phyloP scores from a whole-genome alignment of 2,329 filamentous ascomycete species.

The Colletotrichum ledebouriae region DNA sequence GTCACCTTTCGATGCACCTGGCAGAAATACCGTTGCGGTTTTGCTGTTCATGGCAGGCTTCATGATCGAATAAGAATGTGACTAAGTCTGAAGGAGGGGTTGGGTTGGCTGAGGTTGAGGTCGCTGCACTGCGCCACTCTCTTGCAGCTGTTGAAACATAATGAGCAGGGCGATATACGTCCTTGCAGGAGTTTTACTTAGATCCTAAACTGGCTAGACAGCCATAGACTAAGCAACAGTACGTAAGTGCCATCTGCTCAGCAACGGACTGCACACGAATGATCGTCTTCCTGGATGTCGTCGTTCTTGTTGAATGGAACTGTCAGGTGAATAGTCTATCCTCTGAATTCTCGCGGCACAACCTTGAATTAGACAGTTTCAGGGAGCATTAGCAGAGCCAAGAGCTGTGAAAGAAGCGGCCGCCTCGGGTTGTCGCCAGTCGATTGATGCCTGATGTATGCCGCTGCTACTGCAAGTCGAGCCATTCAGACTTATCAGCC shows the following conservation, averaged over 20 bases:
- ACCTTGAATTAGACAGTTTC: not conserved
- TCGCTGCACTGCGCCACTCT: conserved; percentile 12
- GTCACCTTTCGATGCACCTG: not conserved
- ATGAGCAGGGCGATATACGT: not conserved
- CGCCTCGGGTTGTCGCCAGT: not conserved
- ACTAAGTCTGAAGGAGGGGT: not conserved
- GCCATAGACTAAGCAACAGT: not conserved
- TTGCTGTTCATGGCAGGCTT: not conserved
- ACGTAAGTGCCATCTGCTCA: conserved; percentile 9
- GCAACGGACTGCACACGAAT: not conserved
- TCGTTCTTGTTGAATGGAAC: not conserved
- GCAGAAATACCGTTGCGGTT: not conserved
- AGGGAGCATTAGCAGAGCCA: not conserved
- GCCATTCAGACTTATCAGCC: not conserved
- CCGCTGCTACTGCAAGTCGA: not conserved
- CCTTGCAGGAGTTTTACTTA: not conserved
- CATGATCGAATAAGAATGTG: not conserved
- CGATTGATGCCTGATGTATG: conserved; percentile 4
- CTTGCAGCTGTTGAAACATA: conserved; percentile 3
- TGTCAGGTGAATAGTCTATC: conserved; percentile 8
- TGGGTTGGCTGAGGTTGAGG: conserved; percentile 7
- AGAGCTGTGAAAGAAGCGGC: not conserved
- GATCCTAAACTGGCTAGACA: conserved; percentile 8
- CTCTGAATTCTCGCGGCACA: conserved; percentile 12
- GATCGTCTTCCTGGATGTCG: not conserved